A percentile compares a stretch with the other conserved stretches of the same genome.
Conservation (phyloP, 2,329 filamentous ascomycete genomes). For the Sclerotinia subarctica region DNA sequence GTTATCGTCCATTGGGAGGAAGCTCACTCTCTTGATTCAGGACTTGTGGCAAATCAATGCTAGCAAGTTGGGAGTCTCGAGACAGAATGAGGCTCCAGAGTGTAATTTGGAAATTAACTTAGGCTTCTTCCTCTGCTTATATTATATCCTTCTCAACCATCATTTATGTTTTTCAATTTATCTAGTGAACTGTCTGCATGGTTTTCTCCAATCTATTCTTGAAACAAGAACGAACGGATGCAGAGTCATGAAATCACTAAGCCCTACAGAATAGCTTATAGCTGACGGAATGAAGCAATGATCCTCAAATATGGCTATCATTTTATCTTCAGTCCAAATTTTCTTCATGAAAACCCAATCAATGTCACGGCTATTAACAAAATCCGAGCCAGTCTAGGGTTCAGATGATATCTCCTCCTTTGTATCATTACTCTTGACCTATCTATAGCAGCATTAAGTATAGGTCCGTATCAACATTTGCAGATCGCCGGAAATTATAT, state of each 20-base stretch:
- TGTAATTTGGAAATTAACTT: not conserved
- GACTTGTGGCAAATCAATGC: no score
- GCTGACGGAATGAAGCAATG: not conserved
- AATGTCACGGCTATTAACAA: not conserved
- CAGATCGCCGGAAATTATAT: fast-evolving
- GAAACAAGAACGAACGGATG: not conserved
- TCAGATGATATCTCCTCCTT: not conserved
- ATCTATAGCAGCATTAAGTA: not conserved
- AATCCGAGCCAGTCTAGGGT: no score
- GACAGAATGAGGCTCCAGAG: not conserved
- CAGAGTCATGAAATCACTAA: not conserved
- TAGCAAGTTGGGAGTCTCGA: no score
- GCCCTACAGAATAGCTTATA: not conserved
- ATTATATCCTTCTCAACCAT: fast-evolving
- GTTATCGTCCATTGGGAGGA: no score
- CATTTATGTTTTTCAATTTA: not conserved
- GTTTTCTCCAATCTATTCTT: not conserved
- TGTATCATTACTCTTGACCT: not conserved
- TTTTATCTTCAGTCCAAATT: not conserved
- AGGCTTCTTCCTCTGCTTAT: not conserved
- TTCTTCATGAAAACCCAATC: not conserved
- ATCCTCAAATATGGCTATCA: not conserved
- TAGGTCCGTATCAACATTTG: not conserved
- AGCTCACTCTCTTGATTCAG: not conserved
- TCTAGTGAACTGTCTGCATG: not conserved